A percentile compares a stretch with the other conserved stretches of the same genome.
phyloP scores from a whole-genome alignment of 768 basidiomycete genomes.

The Tulasnella sp. region DNA sequence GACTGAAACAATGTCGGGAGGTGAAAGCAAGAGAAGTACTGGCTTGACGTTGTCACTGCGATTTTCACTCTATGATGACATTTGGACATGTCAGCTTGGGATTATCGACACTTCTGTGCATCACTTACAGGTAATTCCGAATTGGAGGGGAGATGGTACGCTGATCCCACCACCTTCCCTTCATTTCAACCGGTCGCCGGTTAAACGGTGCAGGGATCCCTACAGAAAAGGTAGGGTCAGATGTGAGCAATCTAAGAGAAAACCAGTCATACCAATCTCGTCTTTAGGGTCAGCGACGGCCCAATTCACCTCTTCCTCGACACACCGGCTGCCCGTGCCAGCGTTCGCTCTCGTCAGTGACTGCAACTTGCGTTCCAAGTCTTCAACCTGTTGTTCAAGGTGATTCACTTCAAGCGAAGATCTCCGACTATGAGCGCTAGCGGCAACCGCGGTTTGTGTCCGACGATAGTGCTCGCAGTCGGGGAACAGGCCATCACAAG shows the following conservation, averaged over 20 bases:
- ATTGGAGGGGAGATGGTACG: background rate
- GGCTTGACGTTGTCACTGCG: background rate
- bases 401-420: background rate
- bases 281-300: background rate
- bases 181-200: background rate
- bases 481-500: background rate
- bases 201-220: background rate
- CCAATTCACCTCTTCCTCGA: background rate
- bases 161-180: background rate
- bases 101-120: background rate
- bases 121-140: conserved; percentile 3
- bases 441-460: background rate
- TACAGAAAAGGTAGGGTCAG: background rate
- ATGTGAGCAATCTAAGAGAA: background rate
- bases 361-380: background rate
- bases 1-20: background rate
- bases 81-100: too few relatives aligned
- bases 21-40: background rate
- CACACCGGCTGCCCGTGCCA: too few relatives aligned
- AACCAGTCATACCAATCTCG: background rate
- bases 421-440: background rate
- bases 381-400: background rate
- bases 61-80: background rate
- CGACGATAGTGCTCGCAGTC: background rate
- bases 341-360: background rate